Conservation (phyloP, 2,329 filamentous ascomycete genomes). For the Calonectria leucothoes region DNA sequence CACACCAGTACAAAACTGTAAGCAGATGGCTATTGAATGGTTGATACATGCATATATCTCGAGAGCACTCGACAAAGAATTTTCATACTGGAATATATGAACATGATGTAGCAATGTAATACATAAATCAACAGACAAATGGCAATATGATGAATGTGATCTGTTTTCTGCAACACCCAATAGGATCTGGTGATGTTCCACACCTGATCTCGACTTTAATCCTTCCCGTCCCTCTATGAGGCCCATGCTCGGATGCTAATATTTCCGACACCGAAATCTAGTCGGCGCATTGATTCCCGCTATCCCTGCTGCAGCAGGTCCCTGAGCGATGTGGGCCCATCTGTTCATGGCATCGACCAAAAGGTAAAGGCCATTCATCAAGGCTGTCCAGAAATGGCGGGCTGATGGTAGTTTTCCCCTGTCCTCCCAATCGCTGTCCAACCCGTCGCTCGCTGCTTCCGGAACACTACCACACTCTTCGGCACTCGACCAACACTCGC, state of each 20-base stretch:
- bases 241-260: constrained; percentile 33
- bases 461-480: not conserved
- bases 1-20: constrained; percentile 43
- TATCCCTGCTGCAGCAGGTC: constrained; percentile 31
- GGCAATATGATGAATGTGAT: not conserved
- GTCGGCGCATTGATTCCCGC: constrained; percentile 15
- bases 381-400: constrained; percentile 24
- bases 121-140: not conserved
- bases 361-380: constrained; percentile 42
- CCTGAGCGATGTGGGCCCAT: constrained; percentile 35
- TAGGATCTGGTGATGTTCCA: not conserved
- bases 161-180: not conserved
- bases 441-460: constrained; percentile 30
- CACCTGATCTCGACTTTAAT: not conserved
- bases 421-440: not conserved
- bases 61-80: not conserved
- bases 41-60: constrained; percentile 46
- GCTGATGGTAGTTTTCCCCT: constrained; percentile 24
- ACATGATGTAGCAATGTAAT: too few species aligned
- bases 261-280: constrained; percentile 39
- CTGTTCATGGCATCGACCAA: constrained; percentile 32
- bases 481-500: not conserved
- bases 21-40: constrained; percentile 40
- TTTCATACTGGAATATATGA: not conserved
- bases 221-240: not conserved